Evolutionary conservation across 352 stramenopile species (phyloP).

Genomic region (Phytopythium chamaehyphon): DNA sequence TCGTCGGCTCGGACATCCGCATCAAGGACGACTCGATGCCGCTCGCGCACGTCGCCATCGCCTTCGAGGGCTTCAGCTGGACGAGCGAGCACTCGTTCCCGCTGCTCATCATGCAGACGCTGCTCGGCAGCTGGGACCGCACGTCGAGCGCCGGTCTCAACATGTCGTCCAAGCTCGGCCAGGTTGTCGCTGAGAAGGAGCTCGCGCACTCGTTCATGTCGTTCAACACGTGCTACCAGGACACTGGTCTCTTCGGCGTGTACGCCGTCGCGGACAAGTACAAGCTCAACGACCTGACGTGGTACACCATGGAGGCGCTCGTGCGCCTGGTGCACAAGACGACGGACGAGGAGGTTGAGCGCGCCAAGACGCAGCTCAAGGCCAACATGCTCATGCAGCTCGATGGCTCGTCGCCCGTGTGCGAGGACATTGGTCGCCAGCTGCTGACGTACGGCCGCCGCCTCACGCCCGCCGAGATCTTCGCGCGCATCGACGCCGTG

Average conservation of each 20-base stretch:
- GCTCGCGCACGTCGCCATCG: slow-evolving; percentile 95
- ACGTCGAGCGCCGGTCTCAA: slow-evolving; percentile 92
- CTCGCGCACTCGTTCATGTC: slow-evolving; percentile 97
- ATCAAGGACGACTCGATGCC: slow-evolving; percentile 88
- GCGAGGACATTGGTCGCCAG: slow-evolving; percentile 99
- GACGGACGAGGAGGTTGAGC: slow-evolving; percentile 95
- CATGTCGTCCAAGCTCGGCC: slow-evolving; percentile 94
- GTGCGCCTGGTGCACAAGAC: slow-evolving; percentile 95
- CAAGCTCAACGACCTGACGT: slow-evolving; percentile 95
- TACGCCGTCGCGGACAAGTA: slow-evolving; percentile 95
- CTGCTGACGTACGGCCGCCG: slow-evolving; percentile 96
- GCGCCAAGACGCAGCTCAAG: slow-evolving; percentile 99
- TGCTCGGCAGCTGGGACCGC: slow-evolving; percentile 91
- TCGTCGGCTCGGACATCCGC: slow-evolving; percentile 89
- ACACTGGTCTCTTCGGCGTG: slow-evolving; percentile 99
- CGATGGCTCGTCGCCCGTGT: slow-evolving; percentile 97
- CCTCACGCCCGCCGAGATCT: slow-evolving; percentile 98
- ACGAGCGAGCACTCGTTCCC: slow-evolving; percentile 98
- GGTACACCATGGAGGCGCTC: slow-evolving; percentile 94
- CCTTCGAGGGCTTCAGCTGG: slow-evolving; percentile 98
- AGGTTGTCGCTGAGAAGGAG: slow-evolving; percentile 95
- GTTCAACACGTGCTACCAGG: slow-evolving; percentile 99
- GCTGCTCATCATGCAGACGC: slow-evolving; percentile 97
- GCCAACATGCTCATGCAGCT: slow-evolving; percentile 99
- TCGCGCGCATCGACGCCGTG: slow-evolving; percentile 98